Conservation (phyloP, 192 early-diverging fungal species). For the Diversispora eburnea region DNA sequence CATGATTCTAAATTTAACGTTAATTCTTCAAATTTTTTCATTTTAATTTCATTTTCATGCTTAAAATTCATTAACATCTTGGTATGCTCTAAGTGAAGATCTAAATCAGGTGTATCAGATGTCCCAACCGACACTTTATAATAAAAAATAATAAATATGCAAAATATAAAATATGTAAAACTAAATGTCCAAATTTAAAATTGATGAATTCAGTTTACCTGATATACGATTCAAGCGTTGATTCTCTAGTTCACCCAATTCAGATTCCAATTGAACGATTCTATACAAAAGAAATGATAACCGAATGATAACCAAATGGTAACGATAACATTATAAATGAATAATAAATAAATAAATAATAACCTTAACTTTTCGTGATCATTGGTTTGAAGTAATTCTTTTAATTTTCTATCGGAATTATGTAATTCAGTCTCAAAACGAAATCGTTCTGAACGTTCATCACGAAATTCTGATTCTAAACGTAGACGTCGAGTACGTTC, state of each 20-base stretch:
- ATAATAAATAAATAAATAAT: neutral
- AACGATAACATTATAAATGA: neutral
- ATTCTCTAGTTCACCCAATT: neutral
- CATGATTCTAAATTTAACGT: neutral
- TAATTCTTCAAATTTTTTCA: constrained; percentile 9
- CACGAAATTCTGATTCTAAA: constrained; percentile 6
- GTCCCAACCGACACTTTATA: constrained; percentile 18
- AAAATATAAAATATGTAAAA: neutral
- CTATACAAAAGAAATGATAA: neutral
- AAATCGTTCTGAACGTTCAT: constrained; percentile 11
- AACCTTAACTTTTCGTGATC: constrained; percentile 6
- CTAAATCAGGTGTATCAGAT: neutral
- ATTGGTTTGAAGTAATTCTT: neutral
- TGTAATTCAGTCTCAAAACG: constrained; percentile 8
- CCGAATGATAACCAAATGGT: neutral
- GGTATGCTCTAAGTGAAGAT: constrained; percentile 11
- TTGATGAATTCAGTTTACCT: constrained; percentile 1
- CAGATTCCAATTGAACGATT: constrained; percentile 11
- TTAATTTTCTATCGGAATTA: constrained; percentile 6
- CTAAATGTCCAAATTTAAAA: neutral
- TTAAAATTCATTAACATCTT: neutral
- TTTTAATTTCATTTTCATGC: neutral
- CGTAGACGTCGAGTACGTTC: constrained; percentile 5
- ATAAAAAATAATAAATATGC: neutral
- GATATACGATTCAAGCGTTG: neutral